These are phyloP conservation scores for Phytophthora fragariaefolia DNA, from an alignment of 352 stramenopile species.

Conservation along the genomic window DNA sequence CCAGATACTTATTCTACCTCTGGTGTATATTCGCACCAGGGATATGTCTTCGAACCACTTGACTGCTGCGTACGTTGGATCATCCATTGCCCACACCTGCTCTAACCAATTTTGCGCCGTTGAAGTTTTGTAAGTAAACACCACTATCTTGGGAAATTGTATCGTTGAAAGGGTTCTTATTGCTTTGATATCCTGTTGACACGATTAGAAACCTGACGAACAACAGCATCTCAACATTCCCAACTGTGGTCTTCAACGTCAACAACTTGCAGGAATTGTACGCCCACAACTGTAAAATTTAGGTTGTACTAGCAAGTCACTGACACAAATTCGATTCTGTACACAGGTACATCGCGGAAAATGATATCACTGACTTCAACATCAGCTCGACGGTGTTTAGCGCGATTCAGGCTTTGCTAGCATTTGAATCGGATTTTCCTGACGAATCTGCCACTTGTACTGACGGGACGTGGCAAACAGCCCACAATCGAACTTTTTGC, in stretches of 20 bases:
- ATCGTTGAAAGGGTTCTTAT: background rate
- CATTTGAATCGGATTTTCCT: conserved; percentile 34
- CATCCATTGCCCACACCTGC: conserved; percentile 29
- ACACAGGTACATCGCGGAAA: conserved; percentile 30
- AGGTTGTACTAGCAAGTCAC: background rate
- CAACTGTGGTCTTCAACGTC: conserved; percentile 43
- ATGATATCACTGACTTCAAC: conserved; percentile 45
- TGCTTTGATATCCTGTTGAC: background rate
- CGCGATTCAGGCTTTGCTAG: conserved; percentile 27
- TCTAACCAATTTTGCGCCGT: conserved; percentile 40
- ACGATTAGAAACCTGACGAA: conserved; percentile 38
- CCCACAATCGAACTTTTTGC: conserved; percentile 37
- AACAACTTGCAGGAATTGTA: conserved; percentile 40
- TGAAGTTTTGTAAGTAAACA: conserved; percentile 36
- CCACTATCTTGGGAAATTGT: background rate
- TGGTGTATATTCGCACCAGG: conserved; percentile 17
- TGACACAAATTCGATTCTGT: background rate
- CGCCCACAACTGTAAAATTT: background rate
- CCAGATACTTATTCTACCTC: background rate
- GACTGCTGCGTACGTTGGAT: conserved; percentile 42
- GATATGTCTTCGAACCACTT: conserved; percentile 53
- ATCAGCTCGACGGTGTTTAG: conserved; percentile 37
- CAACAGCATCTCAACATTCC: conserved; percentile 41
- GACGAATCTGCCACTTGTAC: conserved; percentile 26
- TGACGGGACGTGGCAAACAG: conserved; percentile 36